Conservation (phyloP, 352 stramenopile genomes). For the Aphanomyces invadans region DNA sequence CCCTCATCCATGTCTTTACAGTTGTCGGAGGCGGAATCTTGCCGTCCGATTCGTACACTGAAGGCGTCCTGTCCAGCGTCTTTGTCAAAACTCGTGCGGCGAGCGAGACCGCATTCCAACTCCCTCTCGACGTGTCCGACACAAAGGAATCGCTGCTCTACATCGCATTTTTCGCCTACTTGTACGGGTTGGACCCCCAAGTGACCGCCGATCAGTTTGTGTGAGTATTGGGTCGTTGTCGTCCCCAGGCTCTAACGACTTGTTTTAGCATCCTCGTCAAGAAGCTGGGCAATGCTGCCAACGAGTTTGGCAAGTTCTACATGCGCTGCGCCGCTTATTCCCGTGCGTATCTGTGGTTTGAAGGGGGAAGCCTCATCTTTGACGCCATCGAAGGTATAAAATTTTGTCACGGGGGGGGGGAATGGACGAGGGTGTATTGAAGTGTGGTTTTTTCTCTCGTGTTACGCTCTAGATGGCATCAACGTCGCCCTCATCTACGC, state of each 20-base stretch:
- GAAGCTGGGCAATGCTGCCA: conserved; percentile 79
- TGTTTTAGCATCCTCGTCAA: conserved; percentile 69
- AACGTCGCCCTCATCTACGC: conserved; percentile 74
- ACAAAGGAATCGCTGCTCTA: not conserved
- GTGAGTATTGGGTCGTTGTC: not conserved
- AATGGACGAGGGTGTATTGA: no score
- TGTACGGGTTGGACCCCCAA: not conserved
- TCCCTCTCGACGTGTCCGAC: no score
- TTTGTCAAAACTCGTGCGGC: no score
- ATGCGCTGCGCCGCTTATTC: conserved; percentile 40
- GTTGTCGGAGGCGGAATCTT: conserved; percentile 39
- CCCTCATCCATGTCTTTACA: conserved; percentile 29
- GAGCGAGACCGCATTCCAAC: no score
- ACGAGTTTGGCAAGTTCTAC: conserved; percentile 74
- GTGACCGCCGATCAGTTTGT: conserved; percentile 11
- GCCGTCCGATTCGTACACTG: not conserved
- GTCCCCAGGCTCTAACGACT: not conserved
- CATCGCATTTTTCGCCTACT: not conserved
- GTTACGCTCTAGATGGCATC: conserved; percentile 57
- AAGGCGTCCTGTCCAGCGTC: no score
- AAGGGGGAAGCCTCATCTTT: conserved; percentile 71
- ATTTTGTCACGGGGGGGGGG: no score
- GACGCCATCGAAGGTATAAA: conserved; percentile 76
- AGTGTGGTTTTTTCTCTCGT: no score
- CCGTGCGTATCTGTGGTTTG: conserved; percentile 66